Conservation (phyloP, 352 stramenopile genomes). For the Aphanomyces euteiches region DNA sequence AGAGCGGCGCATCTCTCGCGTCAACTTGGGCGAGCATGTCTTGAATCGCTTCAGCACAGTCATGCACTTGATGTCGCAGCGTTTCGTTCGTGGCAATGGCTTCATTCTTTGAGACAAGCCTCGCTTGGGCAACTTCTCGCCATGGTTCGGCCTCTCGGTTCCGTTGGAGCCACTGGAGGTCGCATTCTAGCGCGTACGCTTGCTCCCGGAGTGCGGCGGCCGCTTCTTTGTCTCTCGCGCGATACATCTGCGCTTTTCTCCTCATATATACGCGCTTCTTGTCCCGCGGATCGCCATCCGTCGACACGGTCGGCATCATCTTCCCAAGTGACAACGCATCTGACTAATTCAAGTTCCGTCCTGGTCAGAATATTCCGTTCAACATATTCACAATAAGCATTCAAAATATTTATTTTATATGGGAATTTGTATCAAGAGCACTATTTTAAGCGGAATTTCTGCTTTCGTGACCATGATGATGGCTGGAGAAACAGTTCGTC, state of each 20-base stretch:
- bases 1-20: not conserved
- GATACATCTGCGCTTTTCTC: constrained; percentile 17
- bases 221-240: constrained; percentile 9
- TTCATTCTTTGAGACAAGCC: constrained; percentile 1
- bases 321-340: not conserved
- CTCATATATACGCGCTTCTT: constrained; percentile 21
- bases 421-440: too few species aligned
- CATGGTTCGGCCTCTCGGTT: not conserved
- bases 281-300: not conserved
- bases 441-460: too few species aligned
- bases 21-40: not conserved
- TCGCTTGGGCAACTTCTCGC: not conserved
- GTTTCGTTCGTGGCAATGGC: constrained; percentile 1
- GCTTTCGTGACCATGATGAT: too few species aligned
- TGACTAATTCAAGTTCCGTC: too few species aligned
- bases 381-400: too few species aligned
- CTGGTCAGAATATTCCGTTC: too few species aligned
- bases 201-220: not conserved
- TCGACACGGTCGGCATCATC: not conserved
- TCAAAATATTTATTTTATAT: too few species aligned
- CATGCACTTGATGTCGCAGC: constrained; percentile 1
- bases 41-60: not conserved
- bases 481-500: too few species aligned
- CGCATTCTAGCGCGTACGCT: constrained; percentile 2
- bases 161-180: not conserved